Evolutionary conservation across 2,329 filamentous ascomycete species (phyloP).

Genomic region (Penicillium sp.): DNA sequence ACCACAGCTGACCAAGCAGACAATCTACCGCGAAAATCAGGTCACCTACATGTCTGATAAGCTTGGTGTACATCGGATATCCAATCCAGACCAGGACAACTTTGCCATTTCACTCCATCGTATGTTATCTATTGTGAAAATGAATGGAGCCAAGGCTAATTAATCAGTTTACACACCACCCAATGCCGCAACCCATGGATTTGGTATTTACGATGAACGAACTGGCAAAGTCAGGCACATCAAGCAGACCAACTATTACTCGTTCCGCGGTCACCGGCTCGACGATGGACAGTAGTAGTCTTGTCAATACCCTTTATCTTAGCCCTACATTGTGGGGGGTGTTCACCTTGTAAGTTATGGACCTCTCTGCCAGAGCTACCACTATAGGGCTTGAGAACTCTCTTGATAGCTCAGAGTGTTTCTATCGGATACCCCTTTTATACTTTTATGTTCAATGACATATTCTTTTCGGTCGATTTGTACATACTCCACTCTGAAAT

Average conservation of each 20-base stretch:
- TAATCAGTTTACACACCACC: slow-evolving; percentile 74
- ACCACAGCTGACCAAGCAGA: slow-evolving; percentile 65
- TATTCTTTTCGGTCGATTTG: neutral
- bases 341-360: neutral
- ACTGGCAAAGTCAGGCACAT: slow-evolving; percentile 74
- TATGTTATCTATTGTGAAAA: slow-evolving; percentile 39
- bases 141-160: slow-evolving; percentile 1
- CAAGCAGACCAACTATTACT: slow-evolving; percentile 69
- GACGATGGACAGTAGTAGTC: slow-evolving; percentile 11
- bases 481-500: neutral
- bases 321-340: neutral
- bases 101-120: slow-evolving; percentile 81
- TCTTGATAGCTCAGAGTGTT: neutral
- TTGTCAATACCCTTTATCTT: neutral
- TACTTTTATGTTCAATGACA: neutral
- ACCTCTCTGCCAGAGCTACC: neutral
- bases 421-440: neutral
- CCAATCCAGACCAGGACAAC: slow-evolving; percentile 67
- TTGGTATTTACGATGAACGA: slow-evolving; percentile 73
- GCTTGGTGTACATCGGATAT: slow-evolving; percentile 79
- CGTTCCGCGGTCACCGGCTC: slow-evolving; percentile 49
- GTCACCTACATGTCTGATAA: slow-evolving; percentile 89
- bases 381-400: neutral
- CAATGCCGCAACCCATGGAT: slow-evolving; percentile 79
- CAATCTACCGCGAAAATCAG: slow-evolving; percentile 65